Conservation (phyloP, 805 yeast genomes). For the Tetrapisispora iriomotensis region DNA sequence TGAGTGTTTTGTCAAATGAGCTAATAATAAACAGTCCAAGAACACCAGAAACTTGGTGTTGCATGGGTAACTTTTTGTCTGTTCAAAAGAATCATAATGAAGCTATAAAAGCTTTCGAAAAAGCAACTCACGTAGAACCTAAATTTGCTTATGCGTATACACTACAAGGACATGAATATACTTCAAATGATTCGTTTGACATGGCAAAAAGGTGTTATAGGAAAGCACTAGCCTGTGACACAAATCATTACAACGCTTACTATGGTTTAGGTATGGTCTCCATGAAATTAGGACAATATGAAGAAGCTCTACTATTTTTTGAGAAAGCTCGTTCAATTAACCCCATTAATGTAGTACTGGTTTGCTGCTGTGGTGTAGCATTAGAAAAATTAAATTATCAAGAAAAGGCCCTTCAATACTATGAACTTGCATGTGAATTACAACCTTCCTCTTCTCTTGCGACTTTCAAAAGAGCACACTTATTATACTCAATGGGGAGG, state of each 20-base stretch:
- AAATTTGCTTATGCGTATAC: slow-evolving; percentile 83
- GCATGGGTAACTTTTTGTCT: slow-evolving; percentile 81
- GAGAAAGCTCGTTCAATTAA: slow-evolving; percentile 80
- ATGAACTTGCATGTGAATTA: slow-evolving; percentile 69
- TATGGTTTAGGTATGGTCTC: slow-evolving; percentile 95
- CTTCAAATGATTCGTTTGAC: slow-evolving; percentile 82
- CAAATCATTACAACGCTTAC: slow-evolving; percentile 84
- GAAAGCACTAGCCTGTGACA: slow-evolving; percentile 63
- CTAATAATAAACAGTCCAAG: slow-evolving; percentile 52
- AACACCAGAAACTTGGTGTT: slow-evolving; percentile 86
- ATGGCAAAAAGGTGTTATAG: slow-evolving; percentile 79
- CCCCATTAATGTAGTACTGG: slow-evolving; percentile 79
- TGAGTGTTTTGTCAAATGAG: slow-evolving; percentile 78
- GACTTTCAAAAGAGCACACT: slow-evolving; percentile 78
- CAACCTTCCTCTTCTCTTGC: slow-evolving; percentile 85
- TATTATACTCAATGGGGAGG: slow-evolving; percentile 59
- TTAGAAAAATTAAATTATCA: slow-evolving; percentile 63
- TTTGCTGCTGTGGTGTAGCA: slow-evolving; percentile 92
- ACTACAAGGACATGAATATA: slow-evolving; percentile 85
- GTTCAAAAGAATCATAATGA: slow-evolving; percentile 77
- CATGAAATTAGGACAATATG: slow-evolving; percentile 74
- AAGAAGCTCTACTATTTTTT: slow-evolving; percentile 78
- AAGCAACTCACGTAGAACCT: slow-evolving; percentile 61
- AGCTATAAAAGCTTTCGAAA: slow-evolving; percentile 77
- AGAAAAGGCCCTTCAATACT: slow-evolving; percentile 69